Conservation (phyloP, 2,329 filamentous ascomycete species). For the Calonectria pteridis region DNA sequence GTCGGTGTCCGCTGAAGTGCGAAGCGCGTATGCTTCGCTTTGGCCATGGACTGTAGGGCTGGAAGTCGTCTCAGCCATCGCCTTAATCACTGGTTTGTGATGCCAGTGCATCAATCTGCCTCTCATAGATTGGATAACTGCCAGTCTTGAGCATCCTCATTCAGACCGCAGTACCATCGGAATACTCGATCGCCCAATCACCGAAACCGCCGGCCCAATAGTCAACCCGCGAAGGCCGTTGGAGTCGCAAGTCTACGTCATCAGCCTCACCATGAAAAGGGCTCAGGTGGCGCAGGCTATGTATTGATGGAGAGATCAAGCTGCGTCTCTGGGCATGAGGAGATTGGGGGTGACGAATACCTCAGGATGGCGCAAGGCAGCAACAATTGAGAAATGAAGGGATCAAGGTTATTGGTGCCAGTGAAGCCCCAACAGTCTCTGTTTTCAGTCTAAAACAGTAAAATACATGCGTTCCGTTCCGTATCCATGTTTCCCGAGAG, state of each 20-base stretch:
- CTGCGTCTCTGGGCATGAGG: neutral
- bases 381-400: slow-evolving; percentile 1
- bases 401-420: neutral
- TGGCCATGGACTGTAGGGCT: slow-evolving; percentile 8
- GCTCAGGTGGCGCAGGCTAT: neutral
- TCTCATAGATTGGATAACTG: neutral
- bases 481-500: neutral
- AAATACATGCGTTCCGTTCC: neutral
- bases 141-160: no score
- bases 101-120: no score
- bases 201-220: neutral
- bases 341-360: neutral
- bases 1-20: neutral
- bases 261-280: neutral
- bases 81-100: neutral
- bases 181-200: neutral
- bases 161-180: neutral
- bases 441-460: neutral
- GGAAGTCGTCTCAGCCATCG: neutral
- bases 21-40: slow-evolving; percentile 7
- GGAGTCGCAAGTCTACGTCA: slow-evolving; percentile 13
- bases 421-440: neutral
- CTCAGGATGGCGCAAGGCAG: slow-evolving; percentile 17
- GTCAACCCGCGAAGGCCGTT: neutral
- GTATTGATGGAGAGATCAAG: neutral